Percentiles rank a stretch among this genome's conserved stretches.
Conservation (phyloP, 1,139 yeast species). For the Pichia sp. region DNA sequence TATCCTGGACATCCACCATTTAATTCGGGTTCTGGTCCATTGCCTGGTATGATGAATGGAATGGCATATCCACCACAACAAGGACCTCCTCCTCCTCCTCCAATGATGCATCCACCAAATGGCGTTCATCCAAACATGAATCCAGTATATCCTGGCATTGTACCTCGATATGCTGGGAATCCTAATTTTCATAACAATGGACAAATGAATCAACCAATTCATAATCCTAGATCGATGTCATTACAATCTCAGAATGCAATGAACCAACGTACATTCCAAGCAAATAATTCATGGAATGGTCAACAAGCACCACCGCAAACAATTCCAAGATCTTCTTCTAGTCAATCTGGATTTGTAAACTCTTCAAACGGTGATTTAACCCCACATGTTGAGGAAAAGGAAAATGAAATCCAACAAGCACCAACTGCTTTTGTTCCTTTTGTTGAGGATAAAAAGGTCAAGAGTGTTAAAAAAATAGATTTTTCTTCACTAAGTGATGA, state of each 20-base stretch:
- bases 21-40: constrained; percentile 2
- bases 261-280: no score
- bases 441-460: neutral
- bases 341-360: no score
- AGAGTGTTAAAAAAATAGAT: constrained; percentile 8
- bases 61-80: neutral
- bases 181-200: no score
- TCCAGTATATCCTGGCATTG: no score
- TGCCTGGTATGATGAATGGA: neutral
- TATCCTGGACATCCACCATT: constrained; percentile 25
- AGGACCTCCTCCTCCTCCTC: neutral
- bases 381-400: neutral
- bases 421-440: no score
- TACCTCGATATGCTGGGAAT: no score
- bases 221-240: constrained; percentile 29
- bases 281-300: neutral
- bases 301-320: neutral
- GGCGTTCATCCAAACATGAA: neutral
- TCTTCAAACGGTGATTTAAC: no score
- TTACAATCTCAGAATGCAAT: constrained; percentile 17
- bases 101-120: neutral
- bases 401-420: no score
- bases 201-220: no score
- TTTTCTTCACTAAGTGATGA: constrained; percentile 6
- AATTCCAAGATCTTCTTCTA: no score